Evolutionary conservation across 129 eudicot species (phyloP), one percentile per base, ranked within the genome.

Genomic region (Escallonia rubra): DNA sequence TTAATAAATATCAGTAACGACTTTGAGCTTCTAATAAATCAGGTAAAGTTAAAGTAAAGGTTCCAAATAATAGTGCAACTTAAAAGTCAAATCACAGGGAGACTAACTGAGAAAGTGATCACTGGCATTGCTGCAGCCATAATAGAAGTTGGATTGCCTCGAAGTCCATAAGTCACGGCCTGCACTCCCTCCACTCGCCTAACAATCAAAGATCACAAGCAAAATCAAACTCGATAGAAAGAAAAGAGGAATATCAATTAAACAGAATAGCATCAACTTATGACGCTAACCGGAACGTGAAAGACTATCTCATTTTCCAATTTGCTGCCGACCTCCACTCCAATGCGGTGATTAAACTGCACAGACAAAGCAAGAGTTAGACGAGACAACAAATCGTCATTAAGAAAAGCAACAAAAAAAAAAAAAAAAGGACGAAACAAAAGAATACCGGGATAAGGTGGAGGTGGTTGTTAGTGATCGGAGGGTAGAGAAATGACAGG

Each of bases 71-170:
- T 7, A 14, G 56, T 3, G 63, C 34, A 23, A 23, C 34, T 23
- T 23, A 23, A 23, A 23, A 23, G 34, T 23, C 34, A 23, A n/a
- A n/a, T 13, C 4, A 69, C 48, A 70, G 13, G 53, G 41, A 47
- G 9, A 8, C 51, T 10, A 66, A 87, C 91, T 66, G 67, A 41
- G 47, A 61, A 85, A 88, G 13, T 68, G 50, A 9, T 11, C 57
- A 69, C 80, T 80, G 65, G 87, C 77, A 14, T 73, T 76, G 42
- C 91, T 85, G 76, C 96, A 88, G 49, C 96, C 91, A 43, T 73
- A 75, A 66, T 69, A 88, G 57, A 66, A 64, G 43, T 61, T 59
- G 13, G 92, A 79, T 16, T 65, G 82, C 61, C 54, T 72, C 10
- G 86, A 72, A 65, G 59, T 67, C 91, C 91, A 85, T 59, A 76